Conservation (phyloP, 2,329 filamentous ascomycete species). For the Fusarium foetens region DNA sequence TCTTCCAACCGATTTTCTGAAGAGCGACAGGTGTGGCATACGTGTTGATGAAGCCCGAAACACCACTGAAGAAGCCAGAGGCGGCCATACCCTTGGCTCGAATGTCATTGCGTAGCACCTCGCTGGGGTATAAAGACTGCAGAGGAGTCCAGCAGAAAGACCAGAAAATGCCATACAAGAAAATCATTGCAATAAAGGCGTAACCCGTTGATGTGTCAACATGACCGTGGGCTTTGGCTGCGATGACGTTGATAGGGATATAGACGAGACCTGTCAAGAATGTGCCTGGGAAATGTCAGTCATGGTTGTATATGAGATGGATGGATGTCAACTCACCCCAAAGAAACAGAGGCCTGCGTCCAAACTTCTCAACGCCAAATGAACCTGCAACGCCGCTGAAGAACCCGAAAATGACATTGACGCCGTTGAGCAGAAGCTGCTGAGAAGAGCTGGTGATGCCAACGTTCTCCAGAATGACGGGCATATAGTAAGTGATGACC, state of each 20-base stretch:
- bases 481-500: slow-evolving; percentile 5
- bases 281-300: neutral
- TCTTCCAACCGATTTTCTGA: neutral
- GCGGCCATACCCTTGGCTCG: slow-evolving; percentile 2
- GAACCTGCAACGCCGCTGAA: neutral
- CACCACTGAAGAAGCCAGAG: neutral
- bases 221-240: neutral
- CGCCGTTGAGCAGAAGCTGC: neutral
- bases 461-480: neutral
- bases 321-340: neutral
- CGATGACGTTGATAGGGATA: slow-evolving; percentile 5
- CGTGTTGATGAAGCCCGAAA: slow-evolving; percentile 1
- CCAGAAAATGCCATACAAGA: neutral
- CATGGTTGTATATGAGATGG: neutral
- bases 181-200: slow-evolving; percentile 4
- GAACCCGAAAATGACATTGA: neutral
- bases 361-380: neutral
- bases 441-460: slow-evolving; percentile 7
- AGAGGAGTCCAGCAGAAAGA: slow-evolving; percentile 10
- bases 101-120: neutral
- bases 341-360: neutral
- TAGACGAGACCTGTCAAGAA: slow-evolving; percentile 5
- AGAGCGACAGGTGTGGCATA: slow-evolving; percentile 4
- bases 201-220: neutral
- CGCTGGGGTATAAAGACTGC: neutral